These are phyloP conservation scores for Tetratostichococcus sp. DNA, from an alignment of 139 green algal species.

Conservation along the genomic window DNA sequence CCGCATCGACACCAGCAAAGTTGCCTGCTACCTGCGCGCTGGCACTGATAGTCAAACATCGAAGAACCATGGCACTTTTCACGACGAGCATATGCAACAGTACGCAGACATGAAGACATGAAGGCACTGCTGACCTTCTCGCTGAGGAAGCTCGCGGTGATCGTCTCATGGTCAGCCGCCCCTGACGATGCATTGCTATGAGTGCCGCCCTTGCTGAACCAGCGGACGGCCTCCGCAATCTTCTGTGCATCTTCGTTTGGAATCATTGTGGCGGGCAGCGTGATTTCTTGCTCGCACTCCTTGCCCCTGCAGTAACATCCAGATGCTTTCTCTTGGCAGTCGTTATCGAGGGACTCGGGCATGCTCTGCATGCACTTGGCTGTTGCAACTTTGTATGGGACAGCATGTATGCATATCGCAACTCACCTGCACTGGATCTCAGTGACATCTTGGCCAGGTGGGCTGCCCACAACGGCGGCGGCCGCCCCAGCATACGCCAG, in stretches of 20 bases:
- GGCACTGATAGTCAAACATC: too few relatives aligned
- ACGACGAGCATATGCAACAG: not conserved
- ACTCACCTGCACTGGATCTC: slow-evolving; percentile 12
- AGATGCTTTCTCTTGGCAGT: not conserved
- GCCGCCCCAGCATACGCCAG: slow-evolving; percentile 1
- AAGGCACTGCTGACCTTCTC: not conserved
- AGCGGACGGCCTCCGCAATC: not conserved
- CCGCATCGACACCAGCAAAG: slow-evolving; percentile 23
- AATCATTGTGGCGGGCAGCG: slow-evolving; percentile 23
- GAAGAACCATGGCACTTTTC: not conserved
- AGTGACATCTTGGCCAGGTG: slow-evolving; percentile 4
- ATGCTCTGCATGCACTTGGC: too few relatives aligned
- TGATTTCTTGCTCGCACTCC: slow-evolving; percentile 15
- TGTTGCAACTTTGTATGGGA: too few relatives aligned
- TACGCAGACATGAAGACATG: not conserved
- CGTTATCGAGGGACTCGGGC: too few relatives aligned
- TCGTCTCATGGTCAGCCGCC: not conserved
- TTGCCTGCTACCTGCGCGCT: slow-evolving; percentile 12
- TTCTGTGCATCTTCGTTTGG: not conserved
- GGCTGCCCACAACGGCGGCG: slow-evolving; percentile 16
- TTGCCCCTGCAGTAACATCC: not conserved
- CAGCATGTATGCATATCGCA: too few relatives aligned
- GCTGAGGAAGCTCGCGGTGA: not conserved
- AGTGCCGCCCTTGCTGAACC: not conserved
- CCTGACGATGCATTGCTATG: not conserved